A percentile compares a stretch with the other conserved stretches of the same genome.
Conservation (phyloP, 306 rosid species). For the Hippophae gyantsensis region DNA sequence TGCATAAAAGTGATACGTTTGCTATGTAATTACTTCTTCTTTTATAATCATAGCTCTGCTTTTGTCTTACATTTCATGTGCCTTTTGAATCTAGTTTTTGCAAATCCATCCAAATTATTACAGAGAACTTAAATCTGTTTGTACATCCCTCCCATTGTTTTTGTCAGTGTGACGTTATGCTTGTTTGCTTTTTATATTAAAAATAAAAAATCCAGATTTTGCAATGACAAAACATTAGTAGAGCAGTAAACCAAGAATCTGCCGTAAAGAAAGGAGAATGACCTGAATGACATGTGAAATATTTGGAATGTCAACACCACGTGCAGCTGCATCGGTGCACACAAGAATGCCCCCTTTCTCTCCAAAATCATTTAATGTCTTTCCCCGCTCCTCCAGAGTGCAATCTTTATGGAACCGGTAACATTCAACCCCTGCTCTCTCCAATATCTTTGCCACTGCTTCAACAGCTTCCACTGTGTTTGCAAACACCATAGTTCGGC, state of each 20-base stretch:
- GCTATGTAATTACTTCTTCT: no score
- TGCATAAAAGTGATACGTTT: no score
- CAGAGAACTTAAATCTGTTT: neutral
- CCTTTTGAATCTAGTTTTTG: neutral
- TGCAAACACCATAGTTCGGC: conserved; percentile 80
- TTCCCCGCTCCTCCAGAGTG: conserved; percentile 79
- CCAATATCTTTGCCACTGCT: conserved; percentile 70
- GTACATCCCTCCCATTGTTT: neutral
- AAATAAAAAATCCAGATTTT: no score
- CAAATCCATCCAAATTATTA: neutral
- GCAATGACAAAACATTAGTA: neutral
- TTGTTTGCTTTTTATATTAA: no score
- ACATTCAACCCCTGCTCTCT: conserved; percentile 52
- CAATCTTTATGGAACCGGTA: conserved; percentile 72
- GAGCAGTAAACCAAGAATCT: neutral
- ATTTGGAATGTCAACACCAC: conserved; percentile 86
- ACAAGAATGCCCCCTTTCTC: conserved; percentile 88
- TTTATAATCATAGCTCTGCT: no score
- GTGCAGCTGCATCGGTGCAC: conserved; percentile 95
- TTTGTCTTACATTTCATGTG: neutral
- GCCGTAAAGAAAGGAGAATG: conserved; percentile 16
- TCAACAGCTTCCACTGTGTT: conserved; percentile 91
- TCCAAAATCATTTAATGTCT: conserved; percentile 55
- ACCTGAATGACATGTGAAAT: conserved; percentile 92
- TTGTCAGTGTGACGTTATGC: neutral